phyloP scores from a whole-genome alignment of 2,329 filamentous ascomycete species.

The Calonectria pseudoturangicola region DNA sequence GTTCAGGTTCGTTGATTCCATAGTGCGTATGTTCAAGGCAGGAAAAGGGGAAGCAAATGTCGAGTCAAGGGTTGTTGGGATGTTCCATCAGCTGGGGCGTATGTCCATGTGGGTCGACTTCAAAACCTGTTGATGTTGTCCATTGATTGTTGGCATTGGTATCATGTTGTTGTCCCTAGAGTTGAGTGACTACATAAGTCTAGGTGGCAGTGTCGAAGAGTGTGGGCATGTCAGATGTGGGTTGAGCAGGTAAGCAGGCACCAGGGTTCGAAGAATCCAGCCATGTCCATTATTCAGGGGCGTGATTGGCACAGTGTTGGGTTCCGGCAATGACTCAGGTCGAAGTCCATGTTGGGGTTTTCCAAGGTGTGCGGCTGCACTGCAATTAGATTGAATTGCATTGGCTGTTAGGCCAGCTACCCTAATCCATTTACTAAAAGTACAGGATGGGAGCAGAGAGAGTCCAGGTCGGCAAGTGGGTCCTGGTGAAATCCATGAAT shows the following conservation, averaged over 20 bases:
- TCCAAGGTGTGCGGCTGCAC: conserved; percentile 58
- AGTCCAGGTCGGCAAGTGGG: conserved; percentile 30
- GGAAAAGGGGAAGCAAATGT: neutral
- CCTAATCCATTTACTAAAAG: conserved; percentile 38
- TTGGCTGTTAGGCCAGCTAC: conserved; percentile 47
- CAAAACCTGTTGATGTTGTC: neutral
- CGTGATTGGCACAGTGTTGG: conserved; percentile 20
- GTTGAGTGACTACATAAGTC: conserved; percentile 20
- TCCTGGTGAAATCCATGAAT: conserved; percentile 33
- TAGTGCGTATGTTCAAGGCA: conserved; percentile 9
- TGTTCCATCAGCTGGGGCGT: conserved; percentile 18
- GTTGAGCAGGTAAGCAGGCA: neutral
- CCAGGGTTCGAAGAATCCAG: conserved; percentile 35
- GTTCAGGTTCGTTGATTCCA: neutral
- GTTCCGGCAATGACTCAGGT: conserved; percentile 35
- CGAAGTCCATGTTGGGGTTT: conserved; percentile 35
- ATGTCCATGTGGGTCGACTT: neutral
- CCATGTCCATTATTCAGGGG: conserved; percentile 38
- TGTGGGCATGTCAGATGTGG: conserved; percentile 28
- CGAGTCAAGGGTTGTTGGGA: no score
- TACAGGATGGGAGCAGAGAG: conserved; percentile 37
- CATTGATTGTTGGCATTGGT: neutral
- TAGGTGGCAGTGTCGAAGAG: conserved; percentile 32
- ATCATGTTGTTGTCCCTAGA: neutral
- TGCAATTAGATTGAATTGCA: conserved; percentile 60